A percentile compares a stretch with the other conserved stretches of the same genome.
Evolutionary conservation across 2,329 filamentous ascomycete species (phyloP).

Genomic region (Xylariaceae sp.): DNA sequence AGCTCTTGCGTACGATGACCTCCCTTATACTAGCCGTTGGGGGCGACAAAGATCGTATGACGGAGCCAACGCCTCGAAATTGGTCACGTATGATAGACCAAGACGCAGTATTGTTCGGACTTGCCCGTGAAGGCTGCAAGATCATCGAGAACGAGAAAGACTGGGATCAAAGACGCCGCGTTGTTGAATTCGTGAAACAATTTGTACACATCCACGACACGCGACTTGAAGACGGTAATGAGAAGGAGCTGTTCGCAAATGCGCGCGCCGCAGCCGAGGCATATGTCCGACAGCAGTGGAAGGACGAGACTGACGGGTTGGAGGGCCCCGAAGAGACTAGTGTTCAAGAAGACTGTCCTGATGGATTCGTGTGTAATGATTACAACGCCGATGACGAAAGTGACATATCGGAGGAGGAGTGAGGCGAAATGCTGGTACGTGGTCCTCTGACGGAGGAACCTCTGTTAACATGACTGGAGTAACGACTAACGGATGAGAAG

Average conservation of each 20-base stretch:
- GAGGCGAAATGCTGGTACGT: no score
- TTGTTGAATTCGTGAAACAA: conserved; percentile 7
- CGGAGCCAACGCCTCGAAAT: not conserved
- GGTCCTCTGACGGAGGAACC: no score
- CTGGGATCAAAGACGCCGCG: not conserved
- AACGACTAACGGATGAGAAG: no score
- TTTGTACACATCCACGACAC: conserved; percentile 8
- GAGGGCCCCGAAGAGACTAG: not conserved
- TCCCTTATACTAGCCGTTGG: conserved; percentile 6
- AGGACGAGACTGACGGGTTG: not conserved
- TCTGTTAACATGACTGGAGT: no score
- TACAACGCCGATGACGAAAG: not conserved
- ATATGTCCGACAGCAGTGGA: not conserved
- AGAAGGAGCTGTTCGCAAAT: not conserved
- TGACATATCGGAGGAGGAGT: conserved; percentile 1
- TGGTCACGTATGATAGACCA: not conserved
- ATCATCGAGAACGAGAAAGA: conserved; percentile 1
- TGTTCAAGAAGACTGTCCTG: not conserved
- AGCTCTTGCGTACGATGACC: conserved; percentile 13
- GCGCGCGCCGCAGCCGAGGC: not conserved
- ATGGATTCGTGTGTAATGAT: not conserved
- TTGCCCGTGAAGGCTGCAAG: not conserved
- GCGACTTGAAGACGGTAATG: not conserved
- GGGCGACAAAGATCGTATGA: not conserved
- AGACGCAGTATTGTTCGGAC: not conserved